Base-by-base conservation (phyloP, 176 grass and related monocot genomes). In the Eragrostis nindensis region DNA sequence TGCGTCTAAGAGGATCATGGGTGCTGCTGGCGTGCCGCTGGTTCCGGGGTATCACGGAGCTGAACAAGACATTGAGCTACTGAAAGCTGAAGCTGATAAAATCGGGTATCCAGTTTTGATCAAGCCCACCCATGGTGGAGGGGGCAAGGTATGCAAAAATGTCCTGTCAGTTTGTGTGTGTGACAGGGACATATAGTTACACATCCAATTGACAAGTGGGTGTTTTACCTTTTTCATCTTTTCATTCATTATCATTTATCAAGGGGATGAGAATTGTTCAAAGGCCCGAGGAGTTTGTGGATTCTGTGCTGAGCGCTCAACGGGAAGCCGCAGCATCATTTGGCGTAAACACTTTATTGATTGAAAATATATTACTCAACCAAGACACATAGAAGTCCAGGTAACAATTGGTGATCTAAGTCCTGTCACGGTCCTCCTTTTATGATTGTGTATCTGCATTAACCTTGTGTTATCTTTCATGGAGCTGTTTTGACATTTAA, bases 291-390 rank as follows among this genome's bases (percentile, higher is more conserved):
- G 95, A 94, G 16, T 93, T 98, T 86, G 81, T 89, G 50, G 92
- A 94, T 71, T 70, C 83, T 83, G 76, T 94, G 78, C 70, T 87
- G 62, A 90, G 95, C 8, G 90, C 95, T 60, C 92, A 92, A 73
- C 83, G 95, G n/a, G 95, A 98, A 71, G 95, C 95, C 18, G 85
- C 95, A 60, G 92, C 92, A 69, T 98, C 95, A 48, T 98, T 98
- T 86, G 92, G 92, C 17, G 86, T 98, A 72, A 78, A 91, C 65
- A 94, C 92, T 9, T 73, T 98, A 43, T 87, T 98, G 71, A 70
- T 98, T 65, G 95, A 98, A 98, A 94, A 66, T 98, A 98, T 42
- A 94, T 98, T 86, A 98, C 92, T 72, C 88, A 98, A 71, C 95
- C 95, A 26, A 88, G 95, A 56, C 95, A 98, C 66, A 73, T 98